Evolutionary conservation across 164 flowering plant genomes (phyloP).

Genomic region (grape (Vitis vinifera)): DNA sequence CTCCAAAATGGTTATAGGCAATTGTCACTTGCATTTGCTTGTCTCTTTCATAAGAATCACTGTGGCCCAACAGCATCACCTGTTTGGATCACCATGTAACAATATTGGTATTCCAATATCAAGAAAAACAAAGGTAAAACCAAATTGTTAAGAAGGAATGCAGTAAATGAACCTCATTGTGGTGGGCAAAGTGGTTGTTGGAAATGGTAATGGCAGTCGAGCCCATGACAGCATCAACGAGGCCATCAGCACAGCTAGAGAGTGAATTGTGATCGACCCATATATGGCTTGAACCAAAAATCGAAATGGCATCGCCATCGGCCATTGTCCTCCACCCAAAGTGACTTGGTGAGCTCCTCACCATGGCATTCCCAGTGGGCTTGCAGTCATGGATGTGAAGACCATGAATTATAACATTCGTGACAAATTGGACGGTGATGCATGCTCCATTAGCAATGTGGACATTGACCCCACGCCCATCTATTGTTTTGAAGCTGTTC

Average conservation of each 20-base stretch:
- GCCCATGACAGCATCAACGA: constrained; percentile 95
- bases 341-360: constrained; percentile 61
- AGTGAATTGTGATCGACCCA: constrained; percentile 97
- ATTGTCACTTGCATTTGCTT: constrained; percentile 97
- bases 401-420: constrained; percentile 63
- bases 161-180: constrained; percentile 69
- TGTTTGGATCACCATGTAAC: constrained; percentile 15
- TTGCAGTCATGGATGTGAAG: constrained; percentile 67
- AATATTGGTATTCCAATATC: background rate
- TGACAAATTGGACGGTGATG: constrained; percentile 59
- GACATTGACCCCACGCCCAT: constrained; percentile 60
- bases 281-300: constrained; percentile 86
- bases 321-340: constrained; percentile 74
- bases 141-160: background rate
- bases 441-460: constrained; percentile 68
- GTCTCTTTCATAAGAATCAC: constrained; percentile 79
- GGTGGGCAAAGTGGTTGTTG: constrained; percentile 88
- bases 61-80: constrained; percentile 97
- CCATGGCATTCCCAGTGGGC: constrained; percentile 72
- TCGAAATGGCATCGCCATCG: constrained; percentile 83
- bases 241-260: constrained; percentile 90
- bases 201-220: constrained; percentile 94
- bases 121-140: background rate
- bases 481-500: constrained; percentile 80
- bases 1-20: constrained; percentile 95